Evolutionary conservation across 192 early-diverging fungal species (phyloP).

Genomic region (Coemansia sp.): DNA sequence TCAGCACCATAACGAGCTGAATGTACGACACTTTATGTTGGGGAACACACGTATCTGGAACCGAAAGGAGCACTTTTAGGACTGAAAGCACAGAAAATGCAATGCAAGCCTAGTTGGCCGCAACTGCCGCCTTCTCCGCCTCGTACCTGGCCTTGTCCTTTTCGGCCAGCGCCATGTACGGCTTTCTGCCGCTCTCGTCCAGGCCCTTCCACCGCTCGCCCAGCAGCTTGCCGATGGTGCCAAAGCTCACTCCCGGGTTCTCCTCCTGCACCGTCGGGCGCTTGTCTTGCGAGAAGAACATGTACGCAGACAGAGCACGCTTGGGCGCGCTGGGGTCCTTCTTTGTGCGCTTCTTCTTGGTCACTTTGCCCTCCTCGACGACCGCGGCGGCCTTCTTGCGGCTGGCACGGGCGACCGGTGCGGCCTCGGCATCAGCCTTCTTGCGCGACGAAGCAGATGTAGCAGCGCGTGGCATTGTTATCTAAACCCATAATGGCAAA

Average conservation of each 20-base stretch:
- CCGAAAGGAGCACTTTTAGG: neutral
- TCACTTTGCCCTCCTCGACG: slow-evolving; percentile 31
- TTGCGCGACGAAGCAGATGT: slow-evolving; percentile 12
- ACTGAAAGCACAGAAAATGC: slow-evolving; percentile 3
- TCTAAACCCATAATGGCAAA: slow-evolving; percentile 11
- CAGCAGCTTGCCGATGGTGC: slow-evolving; percentile 69
- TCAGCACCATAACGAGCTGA: too few species aligned
- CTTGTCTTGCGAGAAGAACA: slow-evolving; percentile 86
- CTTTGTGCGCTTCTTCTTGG: slow-evolving; percentile 56
- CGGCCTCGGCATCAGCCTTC: slow-evolving; percentile 21
- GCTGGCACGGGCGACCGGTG: neutral
- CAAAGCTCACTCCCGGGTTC: slow-evolving; percentile 74
- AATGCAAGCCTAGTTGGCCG: neutral
- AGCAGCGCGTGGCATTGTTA: slow-evolving; percentile 35
- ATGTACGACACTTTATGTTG: neutral
- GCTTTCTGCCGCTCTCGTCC: slow-evolving; percentile 57
- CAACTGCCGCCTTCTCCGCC: slow-evolving; percentile 37
- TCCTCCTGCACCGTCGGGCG: slow-evolving; percentile 73
- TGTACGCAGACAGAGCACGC: slow-evolving; percentile 87
- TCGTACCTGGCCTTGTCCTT: slow-evolving; percentile 54
- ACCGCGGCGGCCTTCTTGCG: slow-evolving; percentile 15
- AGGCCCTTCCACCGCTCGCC: slow-evolving; percentile 70
- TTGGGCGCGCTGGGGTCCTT: slow-evolving; percentile 92
- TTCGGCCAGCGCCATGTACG: slow-evolving; percentile 54
- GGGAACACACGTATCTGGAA: neutral